These are phyloP conservation scores for Pisolithus microcarpus DNA, from an alignment of 768 basidiomycete genomes.

Conservation along the genomic window DNA sequence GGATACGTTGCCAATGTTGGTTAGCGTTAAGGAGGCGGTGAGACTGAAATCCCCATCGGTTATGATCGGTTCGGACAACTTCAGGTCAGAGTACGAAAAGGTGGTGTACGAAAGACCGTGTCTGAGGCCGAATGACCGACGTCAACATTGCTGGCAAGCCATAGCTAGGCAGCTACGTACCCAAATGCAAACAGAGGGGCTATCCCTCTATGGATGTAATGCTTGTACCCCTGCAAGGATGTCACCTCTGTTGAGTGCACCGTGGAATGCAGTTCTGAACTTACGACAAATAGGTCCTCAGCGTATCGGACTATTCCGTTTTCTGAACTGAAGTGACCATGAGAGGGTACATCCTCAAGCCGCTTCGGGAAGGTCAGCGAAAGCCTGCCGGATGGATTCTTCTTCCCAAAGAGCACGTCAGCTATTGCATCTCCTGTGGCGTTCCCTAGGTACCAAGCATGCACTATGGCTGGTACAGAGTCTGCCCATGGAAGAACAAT, in stretches of 20 bases:
- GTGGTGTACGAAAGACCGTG: slow-evolving; percentile 72
- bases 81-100: slow-evolving; percentile 48
- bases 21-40: slow-evolving; percentile 44
- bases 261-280: slow-evolving; percentile 1
- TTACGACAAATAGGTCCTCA: slow-evolving; percentile 27
- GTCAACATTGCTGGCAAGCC: not conserved
- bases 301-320: slow-evolving; percentile 45
- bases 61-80: slow-evolving; percentile 39
- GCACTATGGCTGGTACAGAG: slow-evolving; percentile 58
- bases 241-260: not conserved
- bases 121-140: slow-evolving; percentile 23
- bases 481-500: slow-evolving; percentile 75
- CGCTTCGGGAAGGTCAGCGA: slow-evolving; percentile 73
- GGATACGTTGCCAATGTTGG: slow-evolving; percentile 51
- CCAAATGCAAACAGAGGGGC: slow-evolving; percentile 69
- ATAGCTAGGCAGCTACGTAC: slow-evolving; percentile 31
- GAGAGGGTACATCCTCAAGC: slow-evolving; percentile 64
- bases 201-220: slow-evolving; percentile 59
- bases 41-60: slow-evolving; percentile 38
- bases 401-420: slow-evolving; percentile 71
- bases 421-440: slow-evolving; percentile 76
- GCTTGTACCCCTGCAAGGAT: slow-evolving; percentile 55
- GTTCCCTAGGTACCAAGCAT: slow-evolving; percentile 84
- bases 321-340: slow-evolving; percentile 64
- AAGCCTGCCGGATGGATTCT: slow-evolving; percentile 71